Evolutionary conservation across 441 rosid genomes (phyloP).

Genomic region (Brassica hybrid): DNA sequence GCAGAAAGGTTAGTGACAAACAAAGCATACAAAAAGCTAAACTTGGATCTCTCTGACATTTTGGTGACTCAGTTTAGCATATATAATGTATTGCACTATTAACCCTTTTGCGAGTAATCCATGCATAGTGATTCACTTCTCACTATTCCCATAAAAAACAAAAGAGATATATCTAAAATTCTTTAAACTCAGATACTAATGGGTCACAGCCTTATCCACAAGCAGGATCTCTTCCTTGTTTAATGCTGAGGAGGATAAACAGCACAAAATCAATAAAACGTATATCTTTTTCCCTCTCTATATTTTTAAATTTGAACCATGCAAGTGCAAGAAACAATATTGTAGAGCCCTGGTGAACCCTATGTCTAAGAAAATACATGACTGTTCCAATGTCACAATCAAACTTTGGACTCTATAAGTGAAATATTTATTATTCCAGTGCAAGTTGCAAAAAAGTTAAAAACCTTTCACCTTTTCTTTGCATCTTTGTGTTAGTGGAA

Average conservation of each 20-base stretch:
- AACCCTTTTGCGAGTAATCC: slow-evolving; percentile 45
- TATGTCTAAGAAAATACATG: slow-evolving; percentile 18
- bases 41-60: slow-evolving; percentile 30
- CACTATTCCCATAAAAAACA: slow-evolving; percentile 36
- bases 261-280: slow-evolving; percentile 2
- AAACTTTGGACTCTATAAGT: slow-evolving; percentile 27
- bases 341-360: slow-evolving; percentile 5
- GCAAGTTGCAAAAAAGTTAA: slow-evolving; percentile 37
- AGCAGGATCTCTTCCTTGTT: slow-evolving; percentile 30
- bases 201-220: slow-evolving; percentile 41
- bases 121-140: slow-evolving; percentile 48
- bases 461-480: slow-evolving; percentile 23
- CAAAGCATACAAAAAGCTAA: slow-evolving; percentile 50
- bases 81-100: slow-evolving; percentile 52
- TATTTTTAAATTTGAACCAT: slow-evolving; percentile 4
- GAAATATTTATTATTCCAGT: slow-evolving; percentile 25
- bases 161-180: slow-evolving; percentile 28
- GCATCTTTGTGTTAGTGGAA: slow-evolving; percentile 36
- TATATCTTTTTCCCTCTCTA: slow-evolving; percentile 9
- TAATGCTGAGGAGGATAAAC: not conserved
- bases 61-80: slow-evolving; percentile 52
- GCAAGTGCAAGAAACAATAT: slow-evolving; percentile 7
- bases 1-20: slow-evolving; percentile 46
- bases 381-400: slow-evolving; percentile 39
- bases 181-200: slow-evolving; percentile 39